These are phyloP conservation scores for Lactifluus volemus DNA, from an alignment of 768 basidiomycete species.

Conservation along the genomic window DNA sequence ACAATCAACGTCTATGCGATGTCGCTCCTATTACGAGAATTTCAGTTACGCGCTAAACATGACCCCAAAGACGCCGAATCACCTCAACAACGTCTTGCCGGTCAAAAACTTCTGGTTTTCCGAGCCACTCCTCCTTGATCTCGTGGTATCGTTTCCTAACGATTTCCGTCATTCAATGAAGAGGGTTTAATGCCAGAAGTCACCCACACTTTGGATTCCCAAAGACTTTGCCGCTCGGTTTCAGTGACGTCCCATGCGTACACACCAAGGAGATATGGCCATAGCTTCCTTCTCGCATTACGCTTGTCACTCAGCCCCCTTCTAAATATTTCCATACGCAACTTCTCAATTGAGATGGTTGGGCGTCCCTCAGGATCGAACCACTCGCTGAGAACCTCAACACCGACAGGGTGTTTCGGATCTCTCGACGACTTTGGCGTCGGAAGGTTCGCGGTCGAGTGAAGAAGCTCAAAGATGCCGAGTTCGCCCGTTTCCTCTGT, in stretches of 20 bases:
- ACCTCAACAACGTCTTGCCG: constrained; percentile 78
- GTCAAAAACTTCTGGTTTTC: constrained; percentile 72
- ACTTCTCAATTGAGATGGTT: constrained; percentile 53
- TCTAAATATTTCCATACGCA: constrained; percentile 70
- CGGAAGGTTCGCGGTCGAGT: constrained; percentile 70
- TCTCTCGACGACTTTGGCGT: constrained; percentile 78
- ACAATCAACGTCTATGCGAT: constrained; percentile 94
- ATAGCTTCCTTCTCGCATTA: constrained; percentile 59
- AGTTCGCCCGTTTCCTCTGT: constrained; percentile 33
- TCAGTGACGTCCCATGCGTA: constrained; percentile 68
- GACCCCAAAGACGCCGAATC: constrained; percentile 25
- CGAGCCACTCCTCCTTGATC: constrained; percentile 76
- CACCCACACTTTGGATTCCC: constrained; percentile 55
- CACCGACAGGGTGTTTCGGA: constrained; percentile 68
- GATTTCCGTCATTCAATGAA: neutral
- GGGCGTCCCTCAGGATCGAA: constrained; percentile 67
- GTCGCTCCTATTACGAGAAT: constrained; percentile 56
- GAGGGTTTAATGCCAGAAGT: neutral
- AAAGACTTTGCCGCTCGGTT: constrained; percentile 49
- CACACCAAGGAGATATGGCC: constrained; percentile 88
- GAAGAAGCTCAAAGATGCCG: constrained; percentile 82
- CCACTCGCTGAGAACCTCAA: constrained; percentile 68
- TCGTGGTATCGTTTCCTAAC: constrained; percentile 58
- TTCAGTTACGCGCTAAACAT: neutral
- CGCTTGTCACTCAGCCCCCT: constrained; percentile 53